These are phyloP conservation scores for Ambispora gerdemannii DNA, from an alignment of 192 early-diverging fungal species.

Conservation along the genomic window DNA sequence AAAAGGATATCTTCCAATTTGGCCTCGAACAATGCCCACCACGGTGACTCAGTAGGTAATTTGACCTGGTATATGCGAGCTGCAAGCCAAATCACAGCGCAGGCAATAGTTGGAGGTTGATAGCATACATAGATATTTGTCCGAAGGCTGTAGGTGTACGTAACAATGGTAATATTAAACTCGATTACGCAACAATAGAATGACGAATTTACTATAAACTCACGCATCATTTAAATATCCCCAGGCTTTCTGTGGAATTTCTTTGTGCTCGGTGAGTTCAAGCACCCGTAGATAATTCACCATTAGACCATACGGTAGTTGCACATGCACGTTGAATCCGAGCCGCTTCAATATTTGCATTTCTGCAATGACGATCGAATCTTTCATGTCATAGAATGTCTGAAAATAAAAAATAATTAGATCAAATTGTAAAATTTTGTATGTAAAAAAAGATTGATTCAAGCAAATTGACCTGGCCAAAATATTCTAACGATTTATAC, in stretches of 20 bases:
- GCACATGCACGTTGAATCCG: slow-evolving; percentile 94
- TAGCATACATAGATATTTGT: slow-evolving; percentile 74
- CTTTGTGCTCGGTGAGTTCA: slow-evolving; percentile 68
- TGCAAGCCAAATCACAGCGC: slow-evolving; percentile 81
- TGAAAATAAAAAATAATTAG: slow-evolving; percentile 29
- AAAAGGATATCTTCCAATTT: slow-evolving; percentile 57
- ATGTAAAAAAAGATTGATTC: slow-evolving; percentile 3
- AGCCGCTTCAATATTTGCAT: slow-evolving; percentile 84
- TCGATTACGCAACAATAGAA: not conserved
- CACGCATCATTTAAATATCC: slow-evolving; percentile 91
- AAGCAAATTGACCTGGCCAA: slow-evolving; percentile 56
- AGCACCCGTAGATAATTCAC: slow-evolving; percentile 88
- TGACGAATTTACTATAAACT: slow-evolving; percentile 2
- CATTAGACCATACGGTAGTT: slow-evolving; percentile 93
- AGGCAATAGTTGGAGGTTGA: slow-evolving; percentile 80
- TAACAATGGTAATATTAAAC: not conserved
- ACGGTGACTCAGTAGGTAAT: slow-evolving; percentile 73
- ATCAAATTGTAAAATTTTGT: not conserved
- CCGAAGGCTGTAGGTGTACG: slow-evolving; percentile 50
- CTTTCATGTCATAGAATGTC: slow-evolving; percentile 76
- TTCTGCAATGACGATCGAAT: slow-evolving; percentile 76
- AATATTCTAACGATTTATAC: slow-evolving; percentile 55
- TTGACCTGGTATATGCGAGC: slow-evolving; percentile 58
- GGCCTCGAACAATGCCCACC: slow-evolving; percentile 87
- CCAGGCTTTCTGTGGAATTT: slow-evolving; percentile 85